These are phyloP conservation scores for Ulota crispa DNA, from an alignment of 225 moss, liverwort and hornwort species.

Conservation along the genomic window DNA sequence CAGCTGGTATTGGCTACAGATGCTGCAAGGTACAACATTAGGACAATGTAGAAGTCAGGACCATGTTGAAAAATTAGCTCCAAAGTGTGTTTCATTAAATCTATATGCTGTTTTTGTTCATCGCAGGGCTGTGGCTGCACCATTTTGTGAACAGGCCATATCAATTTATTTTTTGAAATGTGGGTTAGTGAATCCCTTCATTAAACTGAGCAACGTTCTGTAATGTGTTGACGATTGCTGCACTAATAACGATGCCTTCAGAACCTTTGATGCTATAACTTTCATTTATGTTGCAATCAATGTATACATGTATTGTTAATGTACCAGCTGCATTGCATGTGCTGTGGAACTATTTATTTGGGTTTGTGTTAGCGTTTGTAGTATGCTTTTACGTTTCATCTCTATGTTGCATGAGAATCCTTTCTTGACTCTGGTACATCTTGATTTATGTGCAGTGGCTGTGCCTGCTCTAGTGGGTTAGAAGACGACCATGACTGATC, in stretches of 20 bases:
- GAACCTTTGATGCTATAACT: background rate
- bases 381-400: background rate
- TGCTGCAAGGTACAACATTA: background rate
- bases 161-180: slow-evolving; percentile 24
- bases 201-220: background rate
- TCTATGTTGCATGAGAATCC: background rate
- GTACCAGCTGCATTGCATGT: background rate
- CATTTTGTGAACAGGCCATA: slow-evolving; percentile 42
- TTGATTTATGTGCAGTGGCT: slow-evolving; percentile 36
- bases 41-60: background rate
- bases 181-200: slow-evolving; percentile 11
- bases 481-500: slow-evolving; percentile 28
- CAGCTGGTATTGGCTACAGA: background rate
- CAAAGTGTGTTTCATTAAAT: background rate
- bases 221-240: background rate
- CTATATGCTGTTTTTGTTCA: slow-evolving; percentile 5
- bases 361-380: background rate
- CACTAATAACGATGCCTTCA: background rate
- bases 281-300: background rate
- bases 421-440: background rate
- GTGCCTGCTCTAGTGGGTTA: slow-evolving; percentile 31
- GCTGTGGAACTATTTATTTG: background rate
- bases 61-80: background rate
- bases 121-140: slow-evolving; percentile 49
- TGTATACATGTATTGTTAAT: background rate